A percentile compares a stretch with the other conserved stretches of the same genome.
These are phyloP conservation scores for Alternaria hordeiaustralica DNA, from an alignment of 2,329 filamentous ascomycete genomes.

Conservation along the genomic window DNA sequence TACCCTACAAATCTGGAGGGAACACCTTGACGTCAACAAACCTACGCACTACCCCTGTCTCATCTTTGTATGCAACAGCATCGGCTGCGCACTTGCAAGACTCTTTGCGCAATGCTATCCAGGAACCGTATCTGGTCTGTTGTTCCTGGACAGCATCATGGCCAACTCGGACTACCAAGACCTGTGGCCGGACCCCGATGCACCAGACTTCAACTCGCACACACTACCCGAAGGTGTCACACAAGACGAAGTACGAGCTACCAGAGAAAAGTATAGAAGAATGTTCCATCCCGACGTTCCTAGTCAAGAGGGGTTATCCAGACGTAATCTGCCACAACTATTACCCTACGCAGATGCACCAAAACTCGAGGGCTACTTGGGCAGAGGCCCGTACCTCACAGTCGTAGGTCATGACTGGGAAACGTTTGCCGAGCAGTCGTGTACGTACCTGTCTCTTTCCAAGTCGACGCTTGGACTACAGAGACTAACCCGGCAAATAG, in stretches of 20 bases:
- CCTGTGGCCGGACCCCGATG: conserved; percentile 63
- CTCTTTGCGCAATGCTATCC: conserved; percentile 59
- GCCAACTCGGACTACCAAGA: conserved; percentile 64
- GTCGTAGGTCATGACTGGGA: conserved; percentile 63
- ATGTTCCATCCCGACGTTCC: conserved; percentile 59
- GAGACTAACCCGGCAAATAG: conserved; percentile 10
- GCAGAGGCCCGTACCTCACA: conserved; percentile 52
- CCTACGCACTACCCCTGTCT: conserved; percentile 42
- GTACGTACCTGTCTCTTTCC: conserved; percentile 18
- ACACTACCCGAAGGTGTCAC: conserved; percentile 51
- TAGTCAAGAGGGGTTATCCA: conserved; percentile 59
- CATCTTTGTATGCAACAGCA: conserved; percentile 61
- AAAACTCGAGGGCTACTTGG: conserved; percentile 46
- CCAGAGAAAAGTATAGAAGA: conserved; percentile 45
- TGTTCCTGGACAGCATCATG: conserved; percentile 65
- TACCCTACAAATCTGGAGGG: conserved; percentile 48
- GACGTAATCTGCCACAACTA: conserved; percentile 53
- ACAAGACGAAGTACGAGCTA: conserved; percentile 42
- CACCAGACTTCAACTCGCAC: conserved; percentile 51
- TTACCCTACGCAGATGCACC: conserved; percentile 56
- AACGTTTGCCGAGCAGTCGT: conserved; percentile 58
- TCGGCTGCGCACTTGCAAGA: conserved; percentile 61
- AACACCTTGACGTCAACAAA: conserved; percentile 40
- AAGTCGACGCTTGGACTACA: conserved; percentile 1
- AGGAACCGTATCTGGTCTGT: conserved; percentile 52